Percentiles rank a stretch among this genome's conserved stretches.
Conservation (phyloP, 2,329 filamentous ascomycete genomes). For the Neopestalotiopsis sp. region DNA sequence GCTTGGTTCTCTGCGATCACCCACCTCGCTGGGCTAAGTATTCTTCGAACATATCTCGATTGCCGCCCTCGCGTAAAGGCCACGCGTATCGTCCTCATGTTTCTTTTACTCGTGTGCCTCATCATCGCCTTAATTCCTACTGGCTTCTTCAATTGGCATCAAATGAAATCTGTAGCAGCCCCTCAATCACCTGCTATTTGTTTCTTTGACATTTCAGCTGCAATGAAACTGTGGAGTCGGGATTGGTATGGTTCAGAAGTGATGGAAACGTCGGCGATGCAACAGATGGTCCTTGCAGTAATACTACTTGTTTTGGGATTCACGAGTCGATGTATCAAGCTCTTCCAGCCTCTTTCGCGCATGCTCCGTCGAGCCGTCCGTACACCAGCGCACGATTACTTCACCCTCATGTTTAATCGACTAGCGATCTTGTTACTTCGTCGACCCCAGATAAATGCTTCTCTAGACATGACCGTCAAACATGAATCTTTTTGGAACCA, state of each 20-base stretch:
- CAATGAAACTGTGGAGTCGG: not conserved
- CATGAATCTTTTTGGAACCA: not conserved
- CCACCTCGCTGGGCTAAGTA: not conserved
- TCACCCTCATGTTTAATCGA: not conserved
- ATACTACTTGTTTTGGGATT: not conserved
- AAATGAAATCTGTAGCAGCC: not conserved
- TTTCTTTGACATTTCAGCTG: not conserved
- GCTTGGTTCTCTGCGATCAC: not conserved
- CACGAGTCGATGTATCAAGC: not conserved
- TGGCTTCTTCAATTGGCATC: not conserved
- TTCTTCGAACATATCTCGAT: not conserved
- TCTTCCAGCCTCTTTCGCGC: not conserved
- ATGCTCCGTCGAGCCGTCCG: not conserved
- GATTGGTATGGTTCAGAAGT: not conserved
- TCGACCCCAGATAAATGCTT: not conserved
- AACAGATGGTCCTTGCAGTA: not conserved
- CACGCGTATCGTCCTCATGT: not conserved
- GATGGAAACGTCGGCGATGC: not conserved
- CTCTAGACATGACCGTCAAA: not conserved
- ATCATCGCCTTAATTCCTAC: not conserved
- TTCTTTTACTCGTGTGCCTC: not conserved
- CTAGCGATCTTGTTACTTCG: not conserved
- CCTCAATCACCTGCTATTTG: not conserved
- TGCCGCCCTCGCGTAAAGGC: not conserved
- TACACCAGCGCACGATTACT: not conserved